These are phyloP conservation scores for Triangularia setosa DNA, from an alignment of 2,329 filamentous ascomycete genomes.

Conservation along the genomic window DNA sequence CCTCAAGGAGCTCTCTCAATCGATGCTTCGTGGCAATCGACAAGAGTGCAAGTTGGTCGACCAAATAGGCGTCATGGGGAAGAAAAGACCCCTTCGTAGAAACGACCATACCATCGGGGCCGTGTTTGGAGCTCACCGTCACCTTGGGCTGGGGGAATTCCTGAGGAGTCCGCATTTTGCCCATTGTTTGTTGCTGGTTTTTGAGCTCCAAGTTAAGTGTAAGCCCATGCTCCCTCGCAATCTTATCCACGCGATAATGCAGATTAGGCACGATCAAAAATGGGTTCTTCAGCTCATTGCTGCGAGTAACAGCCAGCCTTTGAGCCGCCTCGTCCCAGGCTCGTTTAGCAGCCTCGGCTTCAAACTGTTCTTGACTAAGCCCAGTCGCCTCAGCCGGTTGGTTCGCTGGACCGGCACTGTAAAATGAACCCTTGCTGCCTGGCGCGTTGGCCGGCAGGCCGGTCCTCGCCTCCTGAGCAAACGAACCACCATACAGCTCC, in stretches of 20 bases:
- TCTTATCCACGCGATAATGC: slow-evolving; percentile 56
- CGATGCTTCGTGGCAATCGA: slow-evolving; percentile 81
- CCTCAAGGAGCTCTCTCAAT: slow-evolving; percentile 70
- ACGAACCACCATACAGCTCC: slow-evolving; percentile 54
- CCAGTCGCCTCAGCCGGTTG: slow-evolving; percentile 51
- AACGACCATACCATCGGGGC: slow-evolving; percentile 59
- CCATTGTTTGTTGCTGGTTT: slow-evolving; percentile 39
- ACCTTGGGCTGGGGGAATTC: slow-evolving; percentile 51
- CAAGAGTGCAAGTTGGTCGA: slow-evolving; percentile 77
- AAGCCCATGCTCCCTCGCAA: slow-evolving; percentile 56
- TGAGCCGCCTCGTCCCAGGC: slow-evolving; percentile 64
- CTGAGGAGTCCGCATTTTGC: slow-evolving; percentile 46
- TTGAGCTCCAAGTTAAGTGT: slow-evolving; percentile 54
- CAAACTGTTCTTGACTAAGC: slow-evolving; percentile 58
- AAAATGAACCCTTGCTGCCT: slow-evolving; percentile 55
- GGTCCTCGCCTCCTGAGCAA: slow-evolving; percentile 43
- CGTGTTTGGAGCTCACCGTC: slow-evolving; percentile 51
- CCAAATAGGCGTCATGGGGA: slow-evolving; percentile 69
- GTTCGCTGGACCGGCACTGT: slow-evolving; percentile 62
- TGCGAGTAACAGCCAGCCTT: slow-evolving; percentile 54
- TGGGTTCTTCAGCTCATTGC: slow-evolving; percentile 68
- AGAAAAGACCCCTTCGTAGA: slow-evolving; percentile 61
- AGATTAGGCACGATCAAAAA: slow-evolving; percentile 64
- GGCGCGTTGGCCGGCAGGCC: slow-evolving; percentile 54
- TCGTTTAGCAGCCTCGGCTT: slow-evolving; percentile 60